These are phyloP conservation scores for Ceriops decandra DNA, from an alignment of 345 rosid genomes.

Conservation along the genomic window DNA sequence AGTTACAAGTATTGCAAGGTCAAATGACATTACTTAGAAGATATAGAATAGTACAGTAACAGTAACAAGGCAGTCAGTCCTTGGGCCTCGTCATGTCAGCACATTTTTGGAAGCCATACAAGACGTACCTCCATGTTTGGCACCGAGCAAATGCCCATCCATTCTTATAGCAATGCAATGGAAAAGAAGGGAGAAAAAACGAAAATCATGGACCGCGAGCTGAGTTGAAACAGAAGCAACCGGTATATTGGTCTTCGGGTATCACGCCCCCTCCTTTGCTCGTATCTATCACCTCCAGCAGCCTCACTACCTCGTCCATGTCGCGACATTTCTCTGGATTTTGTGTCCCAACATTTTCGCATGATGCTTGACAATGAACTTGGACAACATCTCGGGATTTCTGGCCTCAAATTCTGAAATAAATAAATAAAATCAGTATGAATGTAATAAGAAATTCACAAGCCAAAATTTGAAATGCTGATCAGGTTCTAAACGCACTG, in stretches of 20 bases:
- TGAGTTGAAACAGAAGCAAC: constrained; percentile 27
- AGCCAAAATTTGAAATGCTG: background rate
- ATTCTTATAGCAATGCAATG: background rate
- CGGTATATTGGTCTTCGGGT: constrained; percentile 30
- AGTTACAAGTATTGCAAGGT: no score
- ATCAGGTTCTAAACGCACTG: background rate
- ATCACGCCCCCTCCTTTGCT: constrained; percentile 37
- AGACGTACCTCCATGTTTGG: no score
- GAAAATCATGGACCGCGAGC: constrained; percentile 26
- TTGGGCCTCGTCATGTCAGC: no score
- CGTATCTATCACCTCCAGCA: constrained; percentile 31
- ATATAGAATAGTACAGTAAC: no score
- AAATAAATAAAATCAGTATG: background rate
- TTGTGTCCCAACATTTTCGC: constrained; percentile 31
- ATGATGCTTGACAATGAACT: constrained; percentile 24
- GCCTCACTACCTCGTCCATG: constrained; percentile 30
- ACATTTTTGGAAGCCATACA: no score
- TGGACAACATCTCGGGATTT: constrained; percentile 33
- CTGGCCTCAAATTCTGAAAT: constrained; percentile 26
- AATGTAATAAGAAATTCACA: background rate
- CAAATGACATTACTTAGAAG: no score
- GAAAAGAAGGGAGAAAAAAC: no score
- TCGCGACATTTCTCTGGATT: constrained; percentile 32
- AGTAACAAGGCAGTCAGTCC: no score
- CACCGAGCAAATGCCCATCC: background rate